These are phyloP conservation scores for Potentilla sterilis DNA, from an alignment of 306 rosid genomes.

Conservation along the genomic window DNA sequence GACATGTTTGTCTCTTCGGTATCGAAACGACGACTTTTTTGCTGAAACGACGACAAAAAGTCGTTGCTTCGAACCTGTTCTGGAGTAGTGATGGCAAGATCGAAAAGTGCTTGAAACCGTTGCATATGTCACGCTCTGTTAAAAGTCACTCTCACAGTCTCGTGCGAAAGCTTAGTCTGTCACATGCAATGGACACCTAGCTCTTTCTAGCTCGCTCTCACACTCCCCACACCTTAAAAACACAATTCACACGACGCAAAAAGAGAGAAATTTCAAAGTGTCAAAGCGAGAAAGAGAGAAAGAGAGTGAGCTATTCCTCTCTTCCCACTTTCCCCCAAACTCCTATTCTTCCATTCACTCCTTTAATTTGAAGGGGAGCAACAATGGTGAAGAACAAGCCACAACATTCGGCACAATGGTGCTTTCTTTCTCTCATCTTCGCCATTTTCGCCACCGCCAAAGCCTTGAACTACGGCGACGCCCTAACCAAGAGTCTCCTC, in stretches of 20 bases:
- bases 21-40: too few relatives aligned
- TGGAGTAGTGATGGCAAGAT: too few relatives aligned
- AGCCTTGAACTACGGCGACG: conserved; percentile 68
- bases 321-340: conserved; percentile 10
- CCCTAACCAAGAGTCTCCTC: conserved; percentile 81
- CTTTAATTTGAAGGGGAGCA: conserved; percentile 48
- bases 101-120: neutral
- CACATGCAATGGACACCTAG: conserved; percentile 18
- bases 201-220: neutral
- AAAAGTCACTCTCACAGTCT: conserved; percentile 11
- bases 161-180: neutral
- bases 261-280: conserved; percentile 9
- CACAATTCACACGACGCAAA: conserved; percentile 3
- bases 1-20: too few relatives aligned
- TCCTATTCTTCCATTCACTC: conserved; percentile 44
- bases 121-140: neutral
- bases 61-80: too few relatives aligned
- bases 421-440: conserved; percentile 28
- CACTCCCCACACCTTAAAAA: conserved; percentile 1
- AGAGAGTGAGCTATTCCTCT: neutral
- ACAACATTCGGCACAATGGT: conserved; percentile 28
- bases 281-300: neutral
- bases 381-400: conserved; percentile 35
- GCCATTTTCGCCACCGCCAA: conserved; percentile 24
- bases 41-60: too few relatives aligned